Conservation (phyloP, 108 stramenopile genomes). For the Stephanodiscus minutulus region DNA sequence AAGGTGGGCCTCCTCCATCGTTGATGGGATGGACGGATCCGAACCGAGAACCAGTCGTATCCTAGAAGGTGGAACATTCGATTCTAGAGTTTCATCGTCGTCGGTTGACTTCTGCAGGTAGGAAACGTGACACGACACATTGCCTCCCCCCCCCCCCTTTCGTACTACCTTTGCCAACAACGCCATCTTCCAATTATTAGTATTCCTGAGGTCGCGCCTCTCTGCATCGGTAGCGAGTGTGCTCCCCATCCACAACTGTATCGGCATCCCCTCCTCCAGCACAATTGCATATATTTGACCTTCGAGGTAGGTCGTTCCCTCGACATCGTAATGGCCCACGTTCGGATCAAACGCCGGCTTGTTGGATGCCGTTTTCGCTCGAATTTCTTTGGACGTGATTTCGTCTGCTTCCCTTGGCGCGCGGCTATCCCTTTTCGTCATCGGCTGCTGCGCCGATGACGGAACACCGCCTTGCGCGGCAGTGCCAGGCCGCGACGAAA, state of each 20-base stretch:
- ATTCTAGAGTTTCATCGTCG: slow-evolving; percentile 76
- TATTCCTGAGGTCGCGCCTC: slow-evolving; percentile 53
- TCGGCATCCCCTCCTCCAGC: slow-evolving; percentile 82
- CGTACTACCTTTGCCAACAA: slow-evolving; percentile 49
- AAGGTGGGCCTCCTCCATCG: slow-evolving; percentile 78
- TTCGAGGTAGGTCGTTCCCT: slow-evolving; percentile 68
- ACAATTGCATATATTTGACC: slow-evolving; percentile 59
- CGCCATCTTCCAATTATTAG: slow-evolving; percentile 66
- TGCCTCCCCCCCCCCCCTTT: slow-evolving; percentile 2
- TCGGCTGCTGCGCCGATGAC: slow-evolving; percentile 5
- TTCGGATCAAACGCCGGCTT: slow-evolving; percentile 27
- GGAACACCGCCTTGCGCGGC: neutral
- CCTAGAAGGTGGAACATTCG: slow-evolving; percentile 56
- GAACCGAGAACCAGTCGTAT: slow-evolving; percentile 72
- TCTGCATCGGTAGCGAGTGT: slow-evolving; percentile 46
- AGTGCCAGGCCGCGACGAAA: neutral
- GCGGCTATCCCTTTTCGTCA: neutral
- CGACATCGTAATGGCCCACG: slow-evolving; percentile 53
- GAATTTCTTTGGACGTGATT: neutral
- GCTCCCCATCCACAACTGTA: slow-evolving; percentile 80
- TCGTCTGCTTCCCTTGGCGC: neutral
- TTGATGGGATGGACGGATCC: slow-evolving; percentile 70
- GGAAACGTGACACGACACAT: slow-evolving; percentile 59
- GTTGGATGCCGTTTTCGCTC: neutral
- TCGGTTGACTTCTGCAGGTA: slow-evolving; percentile 57